Conservation (phyloP, 2,329 filamentous ascomycete species). For the Tolypocladium cylindrosporum region DNA sequence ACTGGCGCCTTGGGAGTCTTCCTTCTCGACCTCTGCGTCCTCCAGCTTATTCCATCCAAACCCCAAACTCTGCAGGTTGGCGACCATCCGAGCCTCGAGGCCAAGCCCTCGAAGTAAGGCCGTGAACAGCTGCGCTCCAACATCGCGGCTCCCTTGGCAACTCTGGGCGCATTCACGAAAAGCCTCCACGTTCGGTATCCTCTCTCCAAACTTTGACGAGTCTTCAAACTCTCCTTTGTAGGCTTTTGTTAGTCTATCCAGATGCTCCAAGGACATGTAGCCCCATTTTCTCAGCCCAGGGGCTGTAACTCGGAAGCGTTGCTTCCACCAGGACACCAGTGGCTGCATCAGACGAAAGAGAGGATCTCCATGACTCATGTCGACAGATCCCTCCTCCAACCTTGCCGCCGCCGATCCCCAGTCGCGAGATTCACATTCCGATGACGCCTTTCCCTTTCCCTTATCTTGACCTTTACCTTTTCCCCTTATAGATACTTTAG, state of each 20-base stretch:
- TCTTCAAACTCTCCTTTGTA: conserved; percentile 56
- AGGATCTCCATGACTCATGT: conserved; percentile 77
- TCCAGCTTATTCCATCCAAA: conserved; percentile 88
- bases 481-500: conserved; percentile 15
- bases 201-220: conserved; percentile 62
- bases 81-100: conserved; percentile 73
- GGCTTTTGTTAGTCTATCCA: conserved; percentile 64
- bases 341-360: conserved; percentile 65
- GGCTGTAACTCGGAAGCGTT: conserved; percentile 65
- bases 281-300: conserved; percentile 83
- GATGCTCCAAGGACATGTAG: conserved; percentile 67
- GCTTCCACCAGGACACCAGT: conserved; percentile 80
- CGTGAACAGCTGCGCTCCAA: conserved; percentile 83
- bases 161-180: conserved; percentile 60
- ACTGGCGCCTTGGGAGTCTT: conserved; percentile 2
- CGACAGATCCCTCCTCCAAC: conserved; percentile 58
- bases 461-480: conserved; percentile 24
- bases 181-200: conserved; percentile 52
- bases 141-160: conserved; percentile 74
- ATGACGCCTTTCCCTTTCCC: conserved; percentile 11
- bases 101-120: conserved; percentile 72
- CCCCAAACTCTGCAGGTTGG: conserved; percentile 74
- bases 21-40: conserved; percentile 52
- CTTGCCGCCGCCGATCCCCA: conserved; percentile 63
- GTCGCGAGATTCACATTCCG: conserved; percentile 36